A percentile compares a stretch with the other conserved stretches of the same genome.
Evolutionary conservation across 345 rosid genomes (phyloP).

Genomic region (Orychophragmus violaceus): DNA sequence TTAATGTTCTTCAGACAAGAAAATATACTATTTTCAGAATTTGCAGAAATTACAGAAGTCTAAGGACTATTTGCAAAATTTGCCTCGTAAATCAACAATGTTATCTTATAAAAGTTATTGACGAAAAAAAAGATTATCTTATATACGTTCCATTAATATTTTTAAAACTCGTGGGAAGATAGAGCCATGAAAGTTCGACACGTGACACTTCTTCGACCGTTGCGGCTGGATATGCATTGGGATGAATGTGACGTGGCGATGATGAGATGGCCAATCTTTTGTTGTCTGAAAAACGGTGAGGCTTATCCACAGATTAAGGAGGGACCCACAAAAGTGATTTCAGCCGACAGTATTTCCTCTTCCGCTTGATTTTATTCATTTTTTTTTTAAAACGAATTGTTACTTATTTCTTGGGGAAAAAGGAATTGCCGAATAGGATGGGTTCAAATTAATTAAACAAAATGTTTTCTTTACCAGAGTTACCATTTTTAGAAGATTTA

Average conservation of each 20-base stretch:
- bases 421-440: not conserved
- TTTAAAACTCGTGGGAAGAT: not conserved
- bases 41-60: not conserved
- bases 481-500: slow-evolving; percentile 18
- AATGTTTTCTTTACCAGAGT: not conserved
- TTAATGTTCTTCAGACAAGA: too few relatives aligned
- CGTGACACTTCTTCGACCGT: slow-evolving; percentile 12
- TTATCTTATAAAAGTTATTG: too few relatives aligned
- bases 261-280: slow-evolving; percentile 20
- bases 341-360: slow-evolving; percentile 27
- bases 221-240: slow-evolving; percentile 19
- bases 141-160: not conserved
- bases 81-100: not conserved
- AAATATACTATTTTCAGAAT: not conserved
- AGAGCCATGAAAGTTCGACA: not conserved
- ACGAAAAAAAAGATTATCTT: too few relatives aligned
- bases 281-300: slow-evolving; percentile 3
- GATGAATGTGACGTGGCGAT: slow-evolving; percentile 29
- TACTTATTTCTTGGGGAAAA: not conserved
- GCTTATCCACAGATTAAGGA: slow-evolving; percentile 14
- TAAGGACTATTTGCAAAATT: not conserved
- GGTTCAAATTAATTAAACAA: not conserved
- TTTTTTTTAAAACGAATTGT: not conserved
- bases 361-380: not conserved
- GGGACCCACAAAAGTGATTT: slow-evolving; percentile 15